A percentile compares a stretch with the other conserved stretches of the same genome.
These are phyloP conservation scores for Annona cherimola DNA, from an alignment of 164 flowering plant genomes.

Conservation along the genomic window DNA sequence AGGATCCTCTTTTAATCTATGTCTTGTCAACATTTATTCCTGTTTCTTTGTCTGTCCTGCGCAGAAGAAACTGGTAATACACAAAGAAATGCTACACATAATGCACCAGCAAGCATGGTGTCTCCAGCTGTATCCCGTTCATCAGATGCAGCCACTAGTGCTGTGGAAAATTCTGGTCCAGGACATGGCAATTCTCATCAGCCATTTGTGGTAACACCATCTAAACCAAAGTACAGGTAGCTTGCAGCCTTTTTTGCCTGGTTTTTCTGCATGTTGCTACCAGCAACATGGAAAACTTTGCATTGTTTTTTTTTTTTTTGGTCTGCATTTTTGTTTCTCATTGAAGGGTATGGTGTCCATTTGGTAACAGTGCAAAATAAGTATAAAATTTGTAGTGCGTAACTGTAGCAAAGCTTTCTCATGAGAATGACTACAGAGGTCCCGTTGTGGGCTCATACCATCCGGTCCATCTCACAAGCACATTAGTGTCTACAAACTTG, in stretches of 20 bases:
- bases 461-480: too few relatives aligned
- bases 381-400: too few relatives aligned
- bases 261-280: background rate
- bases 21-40: background rate
- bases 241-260: background rate
- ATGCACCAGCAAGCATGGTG: constrained; percentile 6
- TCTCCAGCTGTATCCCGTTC: constrained; percentile 14
- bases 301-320: background rate
- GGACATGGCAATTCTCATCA: constrained; percentile 13
- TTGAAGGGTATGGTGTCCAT: background rate
- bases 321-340: background rate
- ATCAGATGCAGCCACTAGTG: constrained; percentile 6
- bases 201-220: constrained; percentile 12
- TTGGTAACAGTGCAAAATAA: too few relatives aligned
- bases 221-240: constrained; percentile 74
- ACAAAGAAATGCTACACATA: constrained; percentile 14
- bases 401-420: too few relatives aligned
- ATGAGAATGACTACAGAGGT: too few relatives aligned
- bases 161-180: constrained; percentile 25
- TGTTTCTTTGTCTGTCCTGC: constrained; percentile 7
- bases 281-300: background rate
- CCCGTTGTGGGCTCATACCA: too few relatives aligned
- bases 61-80: constrained; percentile 55
- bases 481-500: too few relatives aligned
- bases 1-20: background rate